These are phyloP conservation scores for Smithsoniella earleae DNA, from an alignment of 163 green algal species.

Conservation along the genomic window DNA sequence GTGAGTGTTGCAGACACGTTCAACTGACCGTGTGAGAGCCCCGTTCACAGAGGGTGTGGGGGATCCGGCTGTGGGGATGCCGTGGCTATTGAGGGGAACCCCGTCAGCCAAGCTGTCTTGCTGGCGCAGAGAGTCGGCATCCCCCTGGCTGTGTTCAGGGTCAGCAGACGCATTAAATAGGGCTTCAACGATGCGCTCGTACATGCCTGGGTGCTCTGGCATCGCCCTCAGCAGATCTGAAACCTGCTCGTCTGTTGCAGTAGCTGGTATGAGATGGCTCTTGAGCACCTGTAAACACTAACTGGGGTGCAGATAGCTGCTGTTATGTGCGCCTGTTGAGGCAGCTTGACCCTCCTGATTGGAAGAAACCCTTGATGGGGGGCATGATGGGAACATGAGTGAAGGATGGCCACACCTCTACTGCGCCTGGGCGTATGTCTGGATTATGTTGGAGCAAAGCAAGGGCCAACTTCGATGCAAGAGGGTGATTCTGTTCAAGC, in stretches of 20 bases:
- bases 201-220: constrained; percentile 53
- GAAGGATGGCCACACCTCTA: background rate
- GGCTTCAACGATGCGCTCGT: constrained; percentile 63
- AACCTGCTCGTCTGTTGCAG: constrained; percentile 71
- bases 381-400: background rate
- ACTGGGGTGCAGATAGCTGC: background rate
- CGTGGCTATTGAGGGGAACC: too few relatives aligned
- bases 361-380: background rate
- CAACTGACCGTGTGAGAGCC: constrained; percentile 16
- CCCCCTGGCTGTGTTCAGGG: too few relatives aligned
- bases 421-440: background rate
- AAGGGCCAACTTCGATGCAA: constrained; percentile 25
- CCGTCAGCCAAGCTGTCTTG: too few relatives aligned
- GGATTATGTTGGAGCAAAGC: background rate
- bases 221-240: constrained; percentile 74
- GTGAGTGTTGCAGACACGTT: constrained; percentile 14
- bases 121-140: too few relatives aligned
- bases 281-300: constrained; percentile 42
- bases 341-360: background rate
- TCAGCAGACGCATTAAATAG: too few relatives aligned
- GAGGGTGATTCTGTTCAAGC: constrained; percentile 53
- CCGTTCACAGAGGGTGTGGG: too few relatives aligned
- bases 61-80: too few relatives aligned
- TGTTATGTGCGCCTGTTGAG: background rate
- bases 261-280: constrained; percentile 65